Base-by-base conservation (phyloP, 371 early-diverging fungal species). In the Coemansia sp. region DNA sequence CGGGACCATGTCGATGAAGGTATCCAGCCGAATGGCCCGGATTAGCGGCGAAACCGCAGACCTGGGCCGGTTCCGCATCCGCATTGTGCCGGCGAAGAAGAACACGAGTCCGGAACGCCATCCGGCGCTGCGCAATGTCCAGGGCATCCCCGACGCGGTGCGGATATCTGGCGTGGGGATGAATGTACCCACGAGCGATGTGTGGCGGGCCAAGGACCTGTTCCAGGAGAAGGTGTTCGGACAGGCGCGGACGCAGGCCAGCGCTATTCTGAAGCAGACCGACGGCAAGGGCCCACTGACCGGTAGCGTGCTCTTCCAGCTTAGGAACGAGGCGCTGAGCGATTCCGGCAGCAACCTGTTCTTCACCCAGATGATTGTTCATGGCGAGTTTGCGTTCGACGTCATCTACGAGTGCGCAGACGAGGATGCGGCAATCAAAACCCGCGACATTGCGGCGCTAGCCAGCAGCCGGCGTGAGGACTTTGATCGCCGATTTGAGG, bases 401-500 rank as follows among this genome's bases (percentile, higher is more conserved):
- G 72, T 72, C 39, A 51, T 72, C 55, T 72, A 67, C 58, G 72
- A 72, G 46, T 60, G 67, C 51, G 39, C 56, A 0, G 72, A 66
- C 47, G 58, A 59, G 18, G 39, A 9, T 5, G 67, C 72, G 5
- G 42, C 38, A 6, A 67, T 72, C n/a, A 60, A 61, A 24, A 36
- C 44, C 51, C 44, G 49, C 11, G 58, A 39, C 0, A 67, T 72
- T 42, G 60, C 6, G 2, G 51, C 36, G 0, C 16, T 67, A 3
- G 67, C 54, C 38, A 60, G 57, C 14, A 51, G 14, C 56, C 62
- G 60, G 2, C 71, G 66, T 34, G 39, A 58, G 48, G 69, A 52
- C 12, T 95, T 93, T 67, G 88, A 92, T 55, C 37, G 74, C 12
- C 81, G 89, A 16, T 97, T 97, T 67, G 92, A 94, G 67, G 49